Conservation (phyloP, 345 rosid species). For the Microcos paniculata region DNA sequence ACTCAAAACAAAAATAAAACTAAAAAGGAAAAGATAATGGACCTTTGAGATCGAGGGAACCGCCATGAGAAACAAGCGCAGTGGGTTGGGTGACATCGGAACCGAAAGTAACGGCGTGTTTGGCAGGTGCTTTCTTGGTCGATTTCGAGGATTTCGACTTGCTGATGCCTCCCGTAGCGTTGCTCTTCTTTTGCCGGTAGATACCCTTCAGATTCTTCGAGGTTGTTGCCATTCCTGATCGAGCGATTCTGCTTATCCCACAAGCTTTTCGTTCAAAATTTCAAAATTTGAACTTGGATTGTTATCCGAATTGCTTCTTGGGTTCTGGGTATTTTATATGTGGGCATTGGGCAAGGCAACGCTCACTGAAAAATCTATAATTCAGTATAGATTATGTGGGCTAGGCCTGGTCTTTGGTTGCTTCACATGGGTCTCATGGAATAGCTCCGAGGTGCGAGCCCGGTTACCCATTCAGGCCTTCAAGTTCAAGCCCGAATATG, state of each 20-base stretch:
- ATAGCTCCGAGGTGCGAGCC: no score
- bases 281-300: conserved; percentile 34
- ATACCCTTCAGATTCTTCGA: conserved; percentile 57
- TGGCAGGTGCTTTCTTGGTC: conserved; percentile 35
- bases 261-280: not conserved
- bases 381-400: not conserved
- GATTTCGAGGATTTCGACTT: conserved; percentile 33
- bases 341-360: not conserved
- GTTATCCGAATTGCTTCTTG: not conserved
- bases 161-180: conserved; percentile 27
- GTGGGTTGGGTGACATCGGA: conserved; percentile 44
- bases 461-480: no score
- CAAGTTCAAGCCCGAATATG: no score
- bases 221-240: conserved; percentile 40
- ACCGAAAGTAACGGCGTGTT: conserved; percentile 38
- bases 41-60: conserved; percentile 55
- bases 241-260: conserved; percentile 1
- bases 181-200: conserved; percentile 58
- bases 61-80: conserved; percentile 60
- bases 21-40: not conserved
- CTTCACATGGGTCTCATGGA: not conserved
- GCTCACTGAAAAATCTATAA: no score
- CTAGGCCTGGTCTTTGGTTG: not conserved
- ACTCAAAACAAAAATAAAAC: not conserved
- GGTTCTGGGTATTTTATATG: not conserved